Evolutionary conservation across 768 basidiomycete species (phyloP), one percentile per base, ranked within the genome.

Genomic region (Boletus subcaerulescens): DNA sequence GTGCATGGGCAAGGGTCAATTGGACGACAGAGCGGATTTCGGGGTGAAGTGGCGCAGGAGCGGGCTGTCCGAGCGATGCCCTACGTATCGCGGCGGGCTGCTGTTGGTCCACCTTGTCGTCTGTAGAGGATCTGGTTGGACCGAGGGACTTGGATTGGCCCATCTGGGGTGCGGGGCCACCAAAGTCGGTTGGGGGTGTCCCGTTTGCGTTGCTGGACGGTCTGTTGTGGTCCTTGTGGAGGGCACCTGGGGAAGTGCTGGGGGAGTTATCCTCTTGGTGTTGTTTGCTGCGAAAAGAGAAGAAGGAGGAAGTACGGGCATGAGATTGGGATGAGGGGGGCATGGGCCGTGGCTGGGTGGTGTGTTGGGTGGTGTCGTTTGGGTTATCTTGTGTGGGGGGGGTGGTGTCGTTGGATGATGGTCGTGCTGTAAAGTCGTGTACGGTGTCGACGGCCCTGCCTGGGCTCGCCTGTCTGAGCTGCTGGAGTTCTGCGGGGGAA

Each of bases 11-110:
- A 40, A 83, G 73, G 22, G 84, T 87, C 47, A 93, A 76, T 52
- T 81, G 80, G 29, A 93, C 86, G 50, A 91, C 81, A 4, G 88
- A 91, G 44, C 86, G 83, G 50, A 93, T 91, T 72, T 93, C 91
- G 9, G 88, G 85, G 68, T 93, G 91, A 17, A 91, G 73, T 14
- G 79, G 79, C 1, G 77, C 68, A 1, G 77, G 47, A n/a, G 64
- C 0, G 22, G 59, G 48, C 18, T 60, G 65, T 15, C 48, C 55
- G 7, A 62, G 48, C 0, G 68, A 71, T 4, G 56, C 39, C 47
- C 63, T 60, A 5, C 69, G 69, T 3, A 52, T 9, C 12, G 60
- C 7, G 11, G 52, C 3, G 12, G 56, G 54, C 42, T 47, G 67
- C 9, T 70, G 65, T 41, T 59, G 69, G 65, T 63, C 60, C 44